These are phyloP conservation scores for Nicotiana benthamiana DNA, from an alignment of 257 asterid genomes.

Conservation along the genomic window DNA sequence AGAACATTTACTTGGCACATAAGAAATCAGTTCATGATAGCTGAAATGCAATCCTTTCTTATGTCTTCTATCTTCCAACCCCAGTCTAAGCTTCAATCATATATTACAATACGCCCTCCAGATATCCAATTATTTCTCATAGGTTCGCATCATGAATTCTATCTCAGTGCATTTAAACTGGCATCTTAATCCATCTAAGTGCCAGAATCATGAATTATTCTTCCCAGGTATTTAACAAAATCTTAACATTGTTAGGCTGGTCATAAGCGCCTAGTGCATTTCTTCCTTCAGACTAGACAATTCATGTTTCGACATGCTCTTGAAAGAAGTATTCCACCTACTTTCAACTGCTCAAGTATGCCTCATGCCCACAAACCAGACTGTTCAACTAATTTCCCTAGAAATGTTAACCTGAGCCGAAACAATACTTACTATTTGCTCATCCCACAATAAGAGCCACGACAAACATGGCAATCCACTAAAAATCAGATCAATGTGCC, in stretches of 20 bases:
- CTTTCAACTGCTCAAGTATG: background rate
- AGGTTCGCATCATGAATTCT: background rate
- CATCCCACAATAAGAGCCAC: background rate
- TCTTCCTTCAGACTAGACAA: background rate
- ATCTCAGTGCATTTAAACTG: background rate
- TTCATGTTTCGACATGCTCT: background rate
- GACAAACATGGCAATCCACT: background rate
- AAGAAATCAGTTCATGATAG: background rate
- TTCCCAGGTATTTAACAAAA: background rate
- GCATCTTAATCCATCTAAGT: background rate
- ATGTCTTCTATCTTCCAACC: background rate
- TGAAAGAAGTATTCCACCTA: background rate
- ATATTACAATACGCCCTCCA: background rate
- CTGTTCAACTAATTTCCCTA: background rate
- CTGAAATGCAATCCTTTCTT: background rate
- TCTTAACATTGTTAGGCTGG: background rate
- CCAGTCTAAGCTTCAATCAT: background rate
- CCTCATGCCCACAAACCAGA: background rate
- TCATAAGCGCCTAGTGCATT: background rate
- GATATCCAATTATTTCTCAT: conserved; percentile 1
- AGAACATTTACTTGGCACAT: background rate
- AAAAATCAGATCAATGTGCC: background rate
- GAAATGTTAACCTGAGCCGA: background rate
- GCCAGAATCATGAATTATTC: background rate
- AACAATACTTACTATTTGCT: too few relatives aligned